These are phyloP conservation scores for Boletus edulis DNA, from an alignment of 768 basidiomycete genomes.

Conservation along the genomic window DNA sequence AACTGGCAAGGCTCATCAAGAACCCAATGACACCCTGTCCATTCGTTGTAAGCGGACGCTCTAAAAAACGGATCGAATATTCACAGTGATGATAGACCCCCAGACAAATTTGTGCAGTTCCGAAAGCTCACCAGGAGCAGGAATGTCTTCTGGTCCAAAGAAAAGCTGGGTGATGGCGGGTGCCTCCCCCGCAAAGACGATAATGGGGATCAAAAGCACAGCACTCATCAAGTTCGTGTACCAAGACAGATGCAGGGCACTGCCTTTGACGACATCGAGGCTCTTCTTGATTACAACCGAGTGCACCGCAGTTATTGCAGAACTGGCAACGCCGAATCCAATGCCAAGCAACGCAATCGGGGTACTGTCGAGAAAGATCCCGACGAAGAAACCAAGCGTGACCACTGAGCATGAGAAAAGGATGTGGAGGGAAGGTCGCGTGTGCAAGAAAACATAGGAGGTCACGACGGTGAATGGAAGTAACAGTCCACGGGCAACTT, in stretches of 20 bases:
- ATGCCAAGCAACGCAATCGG: constrained; percentile 62
- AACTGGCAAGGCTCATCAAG: constrained; percentile 90
- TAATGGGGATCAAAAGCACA: constrained; percentile 65
- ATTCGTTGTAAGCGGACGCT: constrained; percentile 1
- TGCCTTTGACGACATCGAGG: constrained; percentile 75
- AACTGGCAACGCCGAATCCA: constrained; percentile 78
- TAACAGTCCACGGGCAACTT: constrained; percentile 91
- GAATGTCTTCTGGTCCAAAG: constrained; percentile 40
- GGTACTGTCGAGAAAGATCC: constrained; percentile 76
- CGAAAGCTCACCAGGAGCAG: constrained; percentile 40
- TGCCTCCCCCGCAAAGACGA: constrained; percentile 75
- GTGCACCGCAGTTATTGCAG: constrained; percentile 84
- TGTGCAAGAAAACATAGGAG: constrained; percentile 74
- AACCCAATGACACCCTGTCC: constrained; percentile 81
- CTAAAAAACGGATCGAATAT: constrained; percentile 20
- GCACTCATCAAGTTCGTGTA: constrained; percentile 87
- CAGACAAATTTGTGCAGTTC: constrained; percentile 65
- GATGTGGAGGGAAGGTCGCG: constrained; percentile 74
- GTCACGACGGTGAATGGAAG: constrained; percentile 91
- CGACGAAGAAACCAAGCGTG: constrained; percentile 89
- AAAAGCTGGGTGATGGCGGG: constrained; percentile 62
- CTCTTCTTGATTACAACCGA: constrained; percentile 93
- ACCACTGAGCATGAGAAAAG: constrained; percentile 76
- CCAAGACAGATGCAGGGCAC: constrained; percentile 84
- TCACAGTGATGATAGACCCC: constrained; percentile 77